phyloP scores from a whole-genome alignment of 2,329 filamentous ascomycete species.

The Amesomyces nigricolor region DNA sequence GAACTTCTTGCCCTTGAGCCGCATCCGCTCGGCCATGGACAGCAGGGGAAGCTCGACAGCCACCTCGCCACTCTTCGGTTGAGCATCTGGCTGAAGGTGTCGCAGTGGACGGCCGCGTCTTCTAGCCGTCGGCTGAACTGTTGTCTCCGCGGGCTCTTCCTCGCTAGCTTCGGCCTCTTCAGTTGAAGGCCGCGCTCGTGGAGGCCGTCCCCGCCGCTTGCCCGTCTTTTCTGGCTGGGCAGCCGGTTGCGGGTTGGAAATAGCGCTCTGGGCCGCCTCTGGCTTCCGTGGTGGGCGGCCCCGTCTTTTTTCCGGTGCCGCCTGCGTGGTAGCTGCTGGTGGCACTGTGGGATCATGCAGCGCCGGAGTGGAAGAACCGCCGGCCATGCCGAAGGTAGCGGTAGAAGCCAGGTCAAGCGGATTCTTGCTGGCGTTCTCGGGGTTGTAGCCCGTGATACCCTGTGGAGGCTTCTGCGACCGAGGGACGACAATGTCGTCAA shows the following conservation, averaged over 20 bases:
- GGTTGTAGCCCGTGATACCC: slow-evolving; percentile 20
- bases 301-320: slow-evolving; percentile 21
- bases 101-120: slow-evolving; percentile 35
- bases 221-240: background rate
- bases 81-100: slow-evolving; percentile 5
- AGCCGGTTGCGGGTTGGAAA: background rate
- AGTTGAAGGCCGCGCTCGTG: slow-evolving; percentile 11
- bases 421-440: slow-evolving; percentile 24
- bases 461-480: slow-evolving; percentile 18
- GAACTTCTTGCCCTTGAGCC: slow-evolving; percentile 47
- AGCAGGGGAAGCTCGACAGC: slow-evolving; percentile 34
- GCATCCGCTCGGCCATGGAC: slow-evolving; percentile 55
- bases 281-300: slow-evolving; percentile 26
- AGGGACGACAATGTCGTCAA: slow-evolving; percentile 34
- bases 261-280: slow-evolving; percentile 1
- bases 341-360: slow-evolving; percentile 2
- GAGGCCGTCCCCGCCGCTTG: slow-evolving; percentile 20
- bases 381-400: slow-evolving; percentile 31
- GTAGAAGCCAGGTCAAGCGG: slow-evolving; percentile 40
- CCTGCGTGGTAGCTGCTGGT: background rate
- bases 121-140: slow-evolving; percentile 9
- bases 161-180: slow-evolving; percentile 25
- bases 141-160: background rate
- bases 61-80: background rate
- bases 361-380: slow-evolving; percentile 11